Base-by-base conservation (phyloP, 768 basidiomycete genomes). In the Suillus cothurnatus region DNA sequence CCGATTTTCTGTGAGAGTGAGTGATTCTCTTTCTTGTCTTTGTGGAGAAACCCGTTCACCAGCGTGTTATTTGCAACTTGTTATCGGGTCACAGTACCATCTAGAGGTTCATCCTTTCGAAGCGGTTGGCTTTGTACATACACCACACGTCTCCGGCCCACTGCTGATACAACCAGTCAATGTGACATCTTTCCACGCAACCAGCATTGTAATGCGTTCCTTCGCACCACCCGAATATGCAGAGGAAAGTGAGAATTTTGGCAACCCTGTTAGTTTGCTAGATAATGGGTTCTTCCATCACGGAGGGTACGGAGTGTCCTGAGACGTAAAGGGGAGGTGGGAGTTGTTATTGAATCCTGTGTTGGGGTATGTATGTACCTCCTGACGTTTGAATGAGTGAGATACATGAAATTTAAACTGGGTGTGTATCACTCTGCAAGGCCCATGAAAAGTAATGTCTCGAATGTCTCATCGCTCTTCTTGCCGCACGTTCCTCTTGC, bases 401-500 rank as follows among this genome's bases (percentile, higher is more conserved):
- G 9, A 31, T 17, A 39, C n/a, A 19, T 39, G 11, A 62, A 14
- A 19, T 36, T 12, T 32, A 14, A 59, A 36, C 6, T 17, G 28
- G 53, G 23, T 23, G 23, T 38, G 11, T 36, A 50, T 47, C 55
- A 50, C 57, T 47, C 19, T 23, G 67, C 73, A 65, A 82, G 67
- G 2, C 59, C 61, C 81, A 82, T 81, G 60, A 84, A 70, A 38
- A 93, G 74, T 28, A 93, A 70, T n/a, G 79, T 82, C 72, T 94
- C 91, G 64, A 93, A 93, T 8, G 85, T 86, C 60, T 91, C 89
- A 67, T 93, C 90, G 17, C 79, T 77, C 70, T 89, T 91, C 32
- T 74, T 75, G 4, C 67, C 34, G 17, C 69, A 36, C 6, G 81
- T 82, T 7, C 81, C 84, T 63, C 72, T 68, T 3, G 86, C 85